Percentiles rank a stretch among this genome's conserved stretches.
Evolutionary conservation across 2,329 filamentous ascomycete genomes (phyloP).

Genomic region (Alternaria panax): DNA sequence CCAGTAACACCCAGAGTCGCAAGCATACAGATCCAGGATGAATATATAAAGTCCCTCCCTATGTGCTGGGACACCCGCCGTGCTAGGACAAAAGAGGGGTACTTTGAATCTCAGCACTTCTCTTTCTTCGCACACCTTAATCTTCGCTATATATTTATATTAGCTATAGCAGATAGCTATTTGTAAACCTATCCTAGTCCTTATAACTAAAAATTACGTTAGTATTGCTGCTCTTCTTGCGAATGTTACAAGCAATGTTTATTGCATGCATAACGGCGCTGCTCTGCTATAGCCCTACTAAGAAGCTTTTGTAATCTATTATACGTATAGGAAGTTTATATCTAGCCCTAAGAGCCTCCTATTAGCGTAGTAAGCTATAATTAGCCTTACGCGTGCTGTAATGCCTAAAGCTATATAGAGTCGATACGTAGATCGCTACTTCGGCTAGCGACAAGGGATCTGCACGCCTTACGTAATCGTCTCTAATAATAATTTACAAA

Average conservation of each 20-base stretch:
- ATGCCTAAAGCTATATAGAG: slow-evolving; percentile 4
- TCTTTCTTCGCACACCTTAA: not conserved
- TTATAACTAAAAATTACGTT: slow-evolving; percentile 11
- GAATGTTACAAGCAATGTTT: slow-evolving; percentile 7
- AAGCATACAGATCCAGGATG: too few species aligned
- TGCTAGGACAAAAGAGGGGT: slow-evolving; percentile 10
- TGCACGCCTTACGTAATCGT: not conserved
- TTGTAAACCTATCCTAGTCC: not conserved
- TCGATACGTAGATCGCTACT: slow-evolving; percentile 7
- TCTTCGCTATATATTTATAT: not conserved
- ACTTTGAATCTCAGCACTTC: slow-evolving; percentile 3
- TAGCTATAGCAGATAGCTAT: slow-evolving; percentile 1
- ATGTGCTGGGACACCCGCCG: slow-evolving; percentile 6
- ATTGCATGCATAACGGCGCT: not conserved
- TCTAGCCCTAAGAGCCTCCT: slow-evolving; percentile 6
- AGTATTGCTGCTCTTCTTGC: slow-evolving; percentile 8
- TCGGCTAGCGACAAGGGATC: slow-evolving; percentile 2
- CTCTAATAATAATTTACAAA: not conserved
- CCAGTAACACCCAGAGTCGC: too few species aligned
- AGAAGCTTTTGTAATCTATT: not conserved
- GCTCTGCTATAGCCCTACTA: slow-evolving; percentile 2
- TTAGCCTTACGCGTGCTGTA: slow-evolving; percentile 7
- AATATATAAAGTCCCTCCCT: slow-evolving; percentile 6
- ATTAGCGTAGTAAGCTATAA: not conserved
- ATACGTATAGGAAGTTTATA: not conserved